Percentiles rank a stretch among this genome's conserved stretches.
Evolutionary conservation across 257 asterid genomes (phyloP).

Genomic region (Schizonepeta tenuifolia): DNA sequence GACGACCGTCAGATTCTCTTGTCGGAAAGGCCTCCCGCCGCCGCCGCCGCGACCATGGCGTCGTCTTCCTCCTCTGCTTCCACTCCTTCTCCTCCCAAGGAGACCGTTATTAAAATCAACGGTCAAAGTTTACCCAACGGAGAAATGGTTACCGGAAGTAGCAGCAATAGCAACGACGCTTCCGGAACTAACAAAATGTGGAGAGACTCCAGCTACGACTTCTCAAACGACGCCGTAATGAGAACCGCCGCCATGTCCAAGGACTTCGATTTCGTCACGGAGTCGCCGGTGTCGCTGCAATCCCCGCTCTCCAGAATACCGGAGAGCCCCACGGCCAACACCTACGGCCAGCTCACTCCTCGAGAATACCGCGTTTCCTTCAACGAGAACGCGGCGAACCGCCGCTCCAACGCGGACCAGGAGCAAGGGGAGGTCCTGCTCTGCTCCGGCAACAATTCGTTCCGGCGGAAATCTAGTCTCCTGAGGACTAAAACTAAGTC

Average conservation of each 20-base stretch:
- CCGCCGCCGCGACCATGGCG: conserved; percentile 27
- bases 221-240: conserved; percentile 58
- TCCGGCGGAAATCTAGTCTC: conserved; percentile 56
- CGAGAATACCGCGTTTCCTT: conserved; percentile 61
- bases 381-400: conserved; percentile 41
- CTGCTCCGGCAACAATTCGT: conserved; percentile 62
- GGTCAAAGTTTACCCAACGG: conserved; percentile 26
- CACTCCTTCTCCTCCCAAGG: conserved; percentile 39
- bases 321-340: conserved; percentile 51
- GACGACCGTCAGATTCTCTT: conserved; percentile 46
- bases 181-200: conserved; percentile 36
- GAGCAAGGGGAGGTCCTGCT: conserved; percentile 60
- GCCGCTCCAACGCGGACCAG: conserved; percentile 55
- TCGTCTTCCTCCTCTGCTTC: conserved; percentile 37
- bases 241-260: conserved; percentile 47
- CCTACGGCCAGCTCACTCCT: conserved; percentile 42
- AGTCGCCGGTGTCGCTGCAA: conserved; percentile 47
- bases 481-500: conserved; percentile 58
- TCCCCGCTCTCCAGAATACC: conserved; percentile 54
- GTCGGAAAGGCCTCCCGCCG: conserved; percentile 29
- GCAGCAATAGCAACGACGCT: background rate
- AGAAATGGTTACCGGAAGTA: background rate
- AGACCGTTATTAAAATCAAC: conserved; percentile 18
- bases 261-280: conserved; percentile 52
- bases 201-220: conserved; percentile 53